Percentiles rank a stretch among this genome's conserved stretches.
phyloP scores from a whole-genome alignment of 2,329 filamentous ascomycete species.

The Diaporthe sp. region DNA sequence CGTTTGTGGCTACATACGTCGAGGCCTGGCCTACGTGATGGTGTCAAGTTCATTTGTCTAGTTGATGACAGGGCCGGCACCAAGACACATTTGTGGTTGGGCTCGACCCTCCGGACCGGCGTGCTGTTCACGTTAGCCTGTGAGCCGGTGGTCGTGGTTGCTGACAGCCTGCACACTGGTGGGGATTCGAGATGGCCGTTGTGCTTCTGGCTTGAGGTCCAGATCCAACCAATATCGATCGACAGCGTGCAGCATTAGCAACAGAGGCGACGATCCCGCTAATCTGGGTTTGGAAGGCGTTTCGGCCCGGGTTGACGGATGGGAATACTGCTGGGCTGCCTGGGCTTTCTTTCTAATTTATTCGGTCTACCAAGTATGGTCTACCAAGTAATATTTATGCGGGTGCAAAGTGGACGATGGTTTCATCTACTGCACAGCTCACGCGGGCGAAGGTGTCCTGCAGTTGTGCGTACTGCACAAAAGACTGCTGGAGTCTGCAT shows the following conservation, averaged over 20 bases:
- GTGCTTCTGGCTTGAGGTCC: not conserved
- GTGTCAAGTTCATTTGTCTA: slow-evolving; percentile 23
- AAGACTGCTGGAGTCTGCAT: not conserved
- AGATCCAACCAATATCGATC: slow-evolving; percentile 33
- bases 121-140: slow-evolving; percentile 6
- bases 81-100: not conserved
- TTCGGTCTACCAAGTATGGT: not conserved
- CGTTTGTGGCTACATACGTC: slow-evolving; percentile 27
- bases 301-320: slow-evolving; percentile 37
- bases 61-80: slow-evolving; percentile 19
- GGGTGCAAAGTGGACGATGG: not conserved
- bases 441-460: not conserved
- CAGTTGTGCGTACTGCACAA: slow-evolving; percentile 8
- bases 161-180: slow-evolving; percentile 21
- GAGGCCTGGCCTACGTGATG: slow-evolving; percentile 9
- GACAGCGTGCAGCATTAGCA: slow-evolving; percentile 23
- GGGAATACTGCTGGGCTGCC: not conserved
- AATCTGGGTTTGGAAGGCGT: slow-evolving; percentile 36
- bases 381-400: not conserved
- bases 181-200: slow-evolving; percentile 19
- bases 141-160: slow-evolving; percentile 3
- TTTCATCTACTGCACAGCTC: not conserved
- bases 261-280: slow-evolving; percentile 36
- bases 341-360: not conserved
- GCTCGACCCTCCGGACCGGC: not conserved